Percentiles rank a stretch among this genome's conserved stretches.
These are phyloP conservation scores for Dillenia turbinata DNA, from an alignment of 164 flowering plant species.

Conservation along the genomic window DNA sequence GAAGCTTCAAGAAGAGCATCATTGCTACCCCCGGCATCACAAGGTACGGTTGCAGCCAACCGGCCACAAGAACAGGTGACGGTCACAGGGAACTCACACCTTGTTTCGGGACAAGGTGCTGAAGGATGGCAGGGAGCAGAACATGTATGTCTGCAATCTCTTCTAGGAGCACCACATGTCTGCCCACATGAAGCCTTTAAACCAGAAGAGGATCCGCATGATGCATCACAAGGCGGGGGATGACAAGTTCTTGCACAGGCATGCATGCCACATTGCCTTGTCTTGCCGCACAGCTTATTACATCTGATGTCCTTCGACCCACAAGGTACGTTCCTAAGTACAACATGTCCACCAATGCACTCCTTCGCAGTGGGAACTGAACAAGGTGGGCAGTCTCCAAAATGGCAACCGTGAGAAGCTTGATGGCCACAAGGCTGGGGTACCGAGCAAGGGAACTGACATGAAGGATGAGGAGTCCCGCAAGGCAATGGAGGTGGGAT, in stretches of 20 bases:
- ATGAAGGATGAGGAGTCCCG: conserved; percentile 87
- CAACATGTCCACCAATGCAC: conserved; percentile 90
- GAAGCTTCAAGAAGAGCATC: conserved; percentile 68
- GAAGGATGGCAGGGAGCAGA: conserved; percentile 72
- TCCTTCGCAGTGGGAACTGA: conserved; percentile 86
- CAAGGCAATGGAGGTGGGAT: conserved; percentile 95
- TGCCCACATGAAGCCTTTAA: conserved; percentile 74
- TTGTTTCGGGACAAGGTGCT: conserved; percentile 70
- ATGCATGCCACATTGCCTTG: conserved; percentile 91
- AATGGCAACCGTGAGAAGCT: conserved; percentile 85
- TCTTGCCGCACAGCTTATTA: conserved; percentile 84
- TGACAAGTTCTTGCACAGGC: conserved; percentile 91
- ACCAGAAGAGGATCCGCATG: conserved; percentile 25
- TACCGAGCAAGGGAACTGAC: conserved; percentile 74
- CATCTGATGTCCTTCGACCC: conserved; percentile 90
- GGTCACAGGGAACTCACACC: conserved; percentile 71
- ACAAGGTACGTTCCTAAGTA: conserved; percentile 92
- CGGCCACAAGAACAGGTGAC: conserved; percentile 89
- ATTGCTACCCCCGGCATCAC: conserved; percentile 77
- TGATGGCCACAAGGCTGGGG: conserved; percentile 93
- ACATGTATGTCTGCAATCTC: conserved; percentile 92
- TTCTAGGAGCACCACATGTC: conserved; percentile 91
- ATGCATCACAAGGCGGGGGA: conserved; percentile 66
- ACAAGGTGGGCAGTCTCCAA: conserved; percentile 98
- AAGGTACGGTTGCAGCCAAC: conserved; percentile 72